phyloP scores from a whole-genome alignment of 495 filamentous ascomycete genomes.

The Paragyromitra xinjiangensis region DNA sequence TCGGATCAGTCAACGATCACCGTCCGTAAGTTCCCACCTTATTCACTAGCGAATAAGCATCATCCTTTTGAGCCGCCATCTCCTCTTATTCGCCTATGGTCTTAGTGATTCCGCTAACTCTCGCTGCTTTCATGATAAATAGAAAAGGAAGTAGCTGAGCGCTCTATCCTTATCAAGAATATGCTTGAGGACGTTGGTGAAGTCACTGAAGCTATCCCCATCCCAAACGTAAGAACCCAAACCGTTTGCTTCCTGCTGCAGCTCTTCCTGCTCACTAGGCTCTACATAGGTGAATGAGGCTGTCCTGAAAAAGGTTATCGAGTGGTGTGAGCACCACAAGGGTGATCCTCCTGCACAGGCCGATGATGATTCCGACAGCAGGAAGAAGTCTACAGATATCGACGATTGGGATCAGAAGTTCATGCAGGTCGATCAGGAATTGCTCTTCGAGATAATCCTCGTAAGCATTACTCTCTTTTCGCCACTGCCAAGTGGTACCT shows the following conservation, averaged over 20 bases:
- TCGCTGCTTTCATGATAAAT: conserved; percentile 34
- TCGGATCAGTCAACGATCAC: conserved; percentile 54
- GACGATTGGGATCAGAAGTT: conserved; percentile 99
- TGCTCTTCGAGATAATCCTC: conserved; percentile 99
- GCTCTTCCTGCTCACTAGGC: conserved; percentile 6
- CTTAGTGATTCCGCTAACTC: conserved; percentile 31
- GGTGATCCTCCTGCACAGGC: conserved; percentile 77
- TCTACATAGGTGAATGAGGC: conserved; percentile 81
- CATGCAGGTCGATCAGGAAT: conserved; percentile 99
- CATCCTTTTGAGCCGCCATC: conserved; percentile 44
- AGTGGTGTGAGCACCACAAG: conserved; percentile 96
- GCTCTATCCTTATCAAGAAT: conserved; percentile 95
- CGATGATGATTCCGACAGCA: conserved; percentile 90
- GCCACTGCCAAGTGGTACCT: neutral
- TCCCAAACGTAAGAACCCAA: conserved; percentile 76
- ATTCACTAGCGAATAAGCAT: conserved; percentile 16
- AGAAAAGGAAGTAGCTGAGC: conserved; percentile 88
- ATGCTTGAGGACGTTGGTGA: conserved; percentile 92
- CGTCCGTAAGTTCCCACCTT: conserved; percentile 49
- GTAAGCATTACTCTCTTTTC: conserved; percentile 63
- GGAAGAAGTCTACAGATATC: conserved; percentile 98
- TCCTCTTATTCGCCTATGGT: neutral
- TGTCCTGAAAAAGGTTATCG: conserved; percentile 92
- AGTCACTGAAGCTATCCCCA: conserved; percentile 74
- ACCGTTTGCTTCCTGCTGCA: neutral